phyloP scores from a whole-genome alignment of 106 monocot genomes.

The Triglochin maritima region DNA sequence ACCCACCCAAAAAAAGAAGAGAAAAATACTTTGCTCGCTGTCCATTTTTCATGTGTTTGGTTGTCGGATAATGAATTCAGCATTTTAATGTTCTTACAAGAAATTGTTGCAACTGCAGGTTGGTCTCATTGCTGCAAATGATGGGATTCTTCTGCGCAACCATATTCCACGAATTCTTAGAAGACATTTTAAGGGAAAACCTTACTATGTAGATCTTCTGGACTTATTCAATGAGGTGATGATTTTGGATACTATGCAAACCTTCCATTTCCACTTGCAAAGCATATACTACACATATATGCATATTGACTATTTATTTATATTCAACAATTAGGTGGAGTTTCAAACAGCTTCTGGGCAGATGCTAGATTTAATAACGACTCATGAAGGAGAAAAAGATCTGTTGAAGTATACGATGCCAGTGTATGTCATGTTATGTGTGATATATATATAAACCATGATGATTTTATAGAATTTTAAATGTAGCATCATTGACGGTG shows the following conservation, averaged over 20 bases:
- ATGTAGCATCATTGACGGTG: background rate
- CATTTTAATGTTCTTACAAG: too few relatives aligned
- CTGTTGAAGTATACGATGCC: conserved; percentile 77
- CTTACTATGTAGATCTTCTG: conserved; percentile 87
- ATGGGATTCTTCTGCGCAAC: conserved; percentile 87
- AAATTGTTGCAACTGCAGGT: conserved; percentile 31
- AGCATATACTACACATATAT: background rate
- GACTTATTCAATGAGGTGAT: conserved; percentile 96
- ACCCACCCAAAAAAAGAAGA: too few relatives aligned
- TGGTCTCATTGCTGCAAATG: conserved; percentile 93
- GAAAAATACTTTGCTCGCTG: too few relatives aligned
- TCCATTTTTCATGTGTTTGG: too few relatives aligned
- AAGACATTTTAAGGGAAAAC: conserved; percentile 57
- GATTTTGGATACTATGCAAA: background rate
- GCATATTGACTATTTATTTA: background rate
- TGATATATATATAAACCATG: too few relatives aligned
- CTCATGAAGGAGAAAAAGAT: conserved; percentile 86
- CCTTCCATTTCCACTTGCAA: background rate
- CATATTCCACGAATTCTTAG: conserved; percentile 77
- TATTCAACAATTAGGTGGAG: conserved; percentile 49
- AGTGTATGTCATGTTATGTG: conserved; percentile 45
- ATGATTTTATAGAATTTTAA: background rate
- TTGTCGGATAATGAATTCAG: too few relatives aligned
- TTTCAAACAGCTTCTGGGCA: conserved; percentile 97
- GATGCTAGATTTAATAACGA: conserved; percentile 91